Evolutionary conservation across 2,329 filamentous ascomycete genomes (phyloP).

Genomic region (Nemania abortiva): DNA sequence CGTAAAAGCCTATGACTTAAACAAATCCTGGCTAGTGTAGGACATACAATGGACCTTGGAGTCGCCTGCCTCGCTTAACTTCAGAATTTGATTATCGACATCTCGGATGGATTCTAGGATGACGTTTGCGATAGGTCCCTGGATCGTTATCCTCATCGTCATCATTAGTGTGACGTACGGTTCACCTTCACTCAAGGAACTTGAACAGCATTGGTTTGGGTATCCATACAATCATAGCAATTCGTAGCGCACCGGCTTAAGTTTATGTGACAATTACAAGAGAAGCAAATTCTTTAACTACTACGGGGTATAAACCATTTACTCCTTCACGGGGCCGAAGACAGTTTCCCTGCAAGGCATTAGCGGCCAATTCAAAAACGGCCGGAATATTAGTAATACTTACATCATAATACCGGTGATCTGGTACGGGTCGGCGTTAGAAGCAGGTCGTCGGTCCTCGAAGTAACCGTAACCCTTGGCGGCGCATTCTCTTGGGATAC

Average conservation of each 20-base stretch:
- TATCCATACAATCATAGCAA: conserved; percentile 41
- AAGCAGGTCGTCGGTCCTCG: conserved; percentile 84
- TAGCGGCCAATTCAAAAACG: conserved; percentile 15
- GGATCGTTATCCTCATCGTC: not conserved
- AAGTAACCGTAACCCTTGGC: conserved; percentile 96
- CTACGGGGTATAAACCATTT: conserved; percentile 41
- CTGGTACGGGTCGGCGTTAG: conserved; percentile 85
- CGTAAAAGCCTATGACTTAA: not conserved
- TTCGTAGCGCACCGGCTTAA: conserved; percentile 35
- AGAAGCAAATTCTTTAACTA: conserved; percentile 32
- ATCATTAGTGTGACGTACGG: conserved; percentile 1
- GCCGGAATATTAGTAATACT: not conserved
- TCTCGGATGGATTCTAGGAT: not conserved
- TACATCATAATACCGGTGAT: conserved; percentile 81
- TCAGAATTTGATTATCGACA: conserved; percentile 4
- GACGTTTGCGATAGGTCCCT: not conserved
- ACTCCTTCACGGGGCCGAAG: conserved; percentile 54
- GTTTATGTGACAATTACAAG: conserved; percentile 36
- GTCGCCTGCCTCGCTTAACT: not conserved
- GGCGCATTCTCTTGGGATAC: conserved; percentile 87
- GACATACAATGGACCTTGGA: conserved; percentile 1
- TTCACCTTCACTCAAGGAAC: conserved; percentile 20
- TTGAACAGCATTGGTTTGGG: conserved; percentile 30
- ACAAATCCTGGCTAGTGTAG: conserved; percentile 1
- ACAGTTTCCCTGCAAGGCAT: conserved; percentile 62